Base-by-base conservation (phyloP, 2,329 filamentous ascomycete species). In the Clarireedia sp. region DNA sequence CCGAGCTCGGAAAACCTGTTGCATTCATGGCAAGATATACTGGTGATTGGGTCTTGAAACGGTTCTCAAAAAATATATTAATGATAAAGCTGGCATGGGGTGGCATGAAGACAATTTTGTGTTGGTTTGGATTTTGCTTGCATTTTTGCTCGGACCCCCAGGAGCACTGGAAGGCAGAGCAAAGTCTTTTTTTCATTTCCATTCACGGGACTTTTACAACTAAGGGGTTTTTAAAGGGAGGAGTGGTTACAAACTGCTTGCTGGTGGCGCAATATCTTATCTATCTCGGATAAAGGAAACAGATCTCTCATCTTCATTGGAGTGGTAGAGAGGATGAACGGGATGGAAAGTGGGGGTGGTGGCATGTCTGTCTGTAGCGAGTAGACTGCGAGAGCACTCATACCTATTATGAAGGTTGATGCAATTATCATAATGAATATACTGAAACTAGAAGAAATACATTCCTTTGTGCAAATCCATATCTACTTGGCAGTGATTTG, bases 351-450 rank as follows among this genome's bases (percentile, higher is more conserved):
- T 23, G 29, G 19, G 46, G 24, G 37, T 44, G 49, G 47, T 40
- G 50, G 55, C 45, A 52, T 51, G 46, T 54, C 44, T 56, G 50
- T 53, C 16, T 33, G 10, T 33, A 54, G 46, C 46, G 24, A 57
- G 40, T 53, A 41, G 29, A 48, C 44, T 46, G 47, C 49, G 36
- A 48, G 40, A 48, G 48, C 52, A 49, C 56, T 56, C 56, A 55
- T 54, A 57, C 51, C 41, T 8, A 44, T 23, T 41, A 26, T 29
- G 41, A 44, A 44, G 51, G 37, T 43, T 49, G 48, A 56, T 52
- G 56, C 43, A 21, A 58, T 29, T 36, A 59, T 43, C 48, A 55
- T 54, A 59, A 59, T 57, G 57, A 59, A 53, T 45, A 57, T 57
- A 53, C 54, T 43, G 45, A 54, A 49, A 54, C 23, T 49, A 49